Base-by-base conservation (phyloP, 75 land plant genomes). In the Selaginella tamariscina region DNA sequence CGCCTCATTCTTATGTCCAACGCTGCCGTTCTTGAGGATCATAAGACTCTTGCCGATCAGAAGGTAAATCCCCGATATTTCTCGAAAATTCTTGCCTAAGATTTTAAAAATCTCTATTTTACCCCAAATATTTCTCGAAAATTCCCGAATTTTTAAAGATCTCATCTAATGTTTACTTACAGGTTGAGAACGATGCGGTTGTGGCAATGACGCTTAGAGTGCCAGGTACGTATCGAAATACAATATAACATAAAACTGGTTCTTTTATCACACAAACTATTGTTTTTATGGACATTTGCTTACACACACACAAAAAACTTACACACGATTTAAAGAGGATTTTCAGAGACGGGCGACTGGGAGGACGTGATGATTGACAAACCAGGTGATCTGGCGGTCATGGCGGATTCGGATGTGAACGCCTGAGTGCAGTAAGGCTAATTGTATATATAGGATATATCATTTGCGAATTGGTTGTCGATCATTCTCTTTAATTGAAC, bases 11-110 rank as follows among this genome's bases (percentile, higher is more conserved):
- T 93, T 26, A 66, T 80, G 20, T 70, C 81, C 23, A 69, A 72
- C 21, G 72, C 78, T 60, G 77, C 79, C 59, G 49, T 80, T 33
- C 70, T 93, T 57, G 96, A 93, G 27, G 98, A 93, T 74, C 75
- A 79, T 55, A 93, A 85, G 68, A 86, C 96, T 18, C 69, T 93
- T 56, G 98, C 98, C 29, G 89, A 91, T 18, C 98, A 90, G 64
- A 89, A 85, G 98, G 98, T 90, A 27, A 24, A 18, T 26, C 18
- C 54, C 54, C 54, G n/a, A n/a, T n/a, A n/a, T 39, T 15, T 5
- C 49, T 39, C 15, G 49, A 5, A 39, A 39, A 39, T 39, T 5
- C 15, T 39, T 39, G 11, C 49, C 49, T 39, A 5, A 5, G 11
- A 5, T 39, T 39, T 5, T 39, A 39, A 15, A 39, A 39, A n/a